Evolutionary conservation across 176 grass and related monocot species (phyloP).

Genomic region (Eleusine coracana): DNA sequence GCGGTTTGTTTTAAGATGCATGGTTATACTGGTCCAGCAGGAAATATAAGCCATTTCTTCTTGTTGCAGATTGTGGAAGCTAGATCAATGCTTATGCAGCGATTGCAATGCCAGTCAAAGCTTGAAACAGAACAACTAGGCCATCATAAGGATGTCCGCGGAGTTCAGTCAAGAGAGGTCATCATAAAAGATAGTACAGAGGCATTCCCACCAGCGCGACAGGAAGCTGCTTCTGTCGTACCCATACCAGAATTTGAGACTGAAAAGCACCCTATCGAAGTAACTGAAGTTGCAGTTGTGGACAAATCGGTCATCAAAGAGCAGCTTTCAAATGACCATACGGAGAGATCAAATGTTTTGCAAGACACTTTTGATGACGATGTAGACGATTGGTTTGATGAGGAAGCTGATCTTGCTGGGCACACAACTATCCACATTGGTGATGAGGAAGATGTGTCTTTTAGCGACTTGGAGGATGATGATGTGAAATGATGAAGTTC

Average conservation of each 20-base stretch:
- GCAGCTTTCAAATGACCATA: constrained; percentile 47
- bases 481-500: constrained; percentile 52
- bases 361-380: constrained; percentile 66
- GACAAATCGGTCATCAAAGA: constrained; percentile 80
- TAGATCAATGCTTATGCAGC: constrained; percentile 83
- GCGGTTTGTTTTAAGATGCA: constrained; percentile 14
- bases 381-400: constrained; percentile 77
- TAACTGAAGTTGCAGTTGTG: constrained; percentile 58
- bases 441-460: constrained; percentile 80
- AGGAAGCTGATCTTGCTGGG: constrained; percentile 55
- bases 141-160: constrained; percentile 41
- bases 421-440: constrained; percentile 58
- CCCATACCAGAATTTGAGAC: constrained; percentile 58
- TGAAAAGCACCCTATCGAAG: constrained; percentile 67
- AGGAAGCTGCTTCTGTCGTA: constrained; percentile 37
- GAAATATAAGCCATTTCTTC: constrained; percentile 34
- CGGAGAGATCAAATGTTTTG: constrained; percentile 44
- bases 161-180: constrained; percentile 31
- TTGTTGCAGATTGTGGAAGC: constrained; percentile 87
- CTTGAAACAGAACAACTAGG: constrained; percentile 51
- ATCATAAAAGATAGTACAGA: constrained; percentile 42
- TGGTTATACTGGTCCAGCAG: neutral
- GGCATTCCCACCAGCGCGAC: constrained; percentile 31
- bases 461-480: constrained; percentile 89
- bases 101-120: constrained; percentile 65